phyloP scores from a whole-genome alignment of 352 stramenopile genomes.

The Thraustochytrium sp. region DNA sequence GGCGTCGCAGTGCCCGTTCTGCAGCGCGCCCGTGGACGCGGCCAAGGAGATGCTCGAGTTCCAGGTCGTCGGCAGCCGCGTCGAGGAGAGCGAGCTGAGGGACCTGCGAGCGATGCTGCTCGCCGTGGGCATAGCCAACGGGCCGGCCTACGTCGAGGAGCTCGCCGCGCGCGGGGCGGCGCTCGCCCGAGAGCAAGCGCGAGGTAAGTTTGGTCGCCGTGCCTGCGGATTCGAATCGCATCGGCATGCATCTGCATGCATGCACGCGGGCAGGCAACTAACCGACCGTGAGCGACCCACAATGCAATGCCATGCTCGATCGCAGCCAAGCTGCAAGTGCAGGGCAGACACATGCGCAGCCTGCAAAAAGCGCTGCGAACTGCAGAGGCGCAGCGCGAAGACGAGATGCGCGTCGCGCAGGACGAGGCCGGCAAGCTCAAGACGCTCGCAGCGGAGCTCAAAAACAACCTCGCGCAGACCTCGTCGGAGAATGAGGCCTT shows the following conservation, averaged over 20 bases:
- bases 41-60: slow-evolving; percentile 19
- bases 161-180: background rate
- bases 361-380: slow-evolving; percentile 4
- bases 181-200: background rate
- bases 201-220: background rate
- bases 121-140: slow-evolving; percentile 10
- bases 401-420: slow-evolving; percentile 3
- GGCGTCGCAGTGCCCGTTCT: background rate
- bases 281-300: no score
- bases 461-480: background rate
- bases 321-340: slow-evolving; percentile 1
- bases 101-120: slow-evolving; percentile 15
- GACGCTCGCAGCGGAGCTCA: background rate
- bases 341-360: background rate
- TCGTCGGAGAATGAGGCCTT: background rate
- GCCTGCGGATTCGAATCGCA: background rate
- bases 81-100: background rate
- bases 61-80: background rate
- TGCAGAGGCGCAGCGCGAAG: background rate
- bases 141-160: background rate
- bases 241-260: no score
- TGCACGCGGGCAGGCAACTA: no score
- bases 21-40: background rate
- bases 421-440: background rate
- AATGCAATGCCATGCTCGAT: background rate